phyloP scores from a whole-genome alignment of 306 rosid species.

The Leucaena leucocephala region DNA sequence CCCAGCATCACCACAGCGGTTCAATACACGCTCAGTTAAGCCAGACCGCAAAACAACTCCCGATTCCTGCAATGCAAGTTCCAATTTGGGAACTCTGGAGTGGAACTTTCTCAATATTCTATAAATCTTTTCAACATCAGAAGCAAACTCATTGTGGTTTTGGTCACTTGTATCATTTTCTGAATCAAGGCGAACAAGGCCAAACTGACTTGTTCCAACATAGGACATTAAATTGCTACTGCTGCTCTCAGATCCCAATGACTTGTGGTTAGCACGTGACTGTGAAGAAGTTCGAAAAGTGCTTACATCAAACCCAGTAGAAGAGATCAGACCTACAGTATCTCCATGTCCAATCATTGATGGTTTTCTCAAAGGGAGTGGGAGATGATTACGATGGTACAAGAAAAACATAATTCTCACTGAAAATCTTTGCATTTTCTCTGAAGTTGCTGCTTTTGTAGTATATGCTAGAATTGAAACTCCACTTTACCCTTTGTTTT shows the following conservation, averaged over 20 bases:
- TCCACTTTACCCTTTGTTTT: background rate
- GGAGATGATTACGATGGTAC: constrained; percentile 12
- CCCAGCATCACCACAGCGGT: constrained; percentile 86
- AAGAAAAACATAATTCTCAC: constrained; percentile 35
- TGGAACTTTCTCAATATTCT: constrained; percentile 72
- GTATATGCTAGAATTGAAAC: background rate
- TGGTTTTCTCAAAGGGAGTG: constrained; percentile 23
- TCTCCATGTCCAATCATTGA: constrained; percentile 20
- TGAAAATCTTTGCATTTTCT: constrained; percentile 49
- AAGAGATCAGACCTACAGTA: constrained; percentile 29
- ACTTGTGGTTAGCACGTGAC: constrained; percentile 8
- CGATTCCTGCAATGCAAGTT: constrained; percentile 76
- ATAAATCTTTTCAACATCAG: constrained; percentile 73
- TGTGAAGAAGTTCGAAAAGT: constrained; percentile 24
- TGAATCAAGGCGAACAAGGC: constrained; percentile 47
- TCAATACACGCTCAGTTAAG: constrained; percentile 65
- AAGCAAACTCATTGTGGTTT: constrained; percentile 58
- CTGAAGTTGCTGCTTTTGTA: background rate
- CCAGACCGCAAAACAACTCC: constrained; percentile 73
- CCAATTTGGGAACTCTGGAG: constrained; percentile 76
- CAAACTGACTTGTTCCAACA: constrained; percentile 37
- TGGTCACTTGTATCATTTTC: constrained; percentile 23
- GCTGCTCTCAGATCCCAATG: constrained; percentile 6
- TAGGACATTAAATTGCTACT: background rate
- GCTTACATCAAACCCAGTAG: constrained; percentile 24